Base-by-base conservation (phyloP, 306 rosid species). In the Parietaria judaica region DNA sequence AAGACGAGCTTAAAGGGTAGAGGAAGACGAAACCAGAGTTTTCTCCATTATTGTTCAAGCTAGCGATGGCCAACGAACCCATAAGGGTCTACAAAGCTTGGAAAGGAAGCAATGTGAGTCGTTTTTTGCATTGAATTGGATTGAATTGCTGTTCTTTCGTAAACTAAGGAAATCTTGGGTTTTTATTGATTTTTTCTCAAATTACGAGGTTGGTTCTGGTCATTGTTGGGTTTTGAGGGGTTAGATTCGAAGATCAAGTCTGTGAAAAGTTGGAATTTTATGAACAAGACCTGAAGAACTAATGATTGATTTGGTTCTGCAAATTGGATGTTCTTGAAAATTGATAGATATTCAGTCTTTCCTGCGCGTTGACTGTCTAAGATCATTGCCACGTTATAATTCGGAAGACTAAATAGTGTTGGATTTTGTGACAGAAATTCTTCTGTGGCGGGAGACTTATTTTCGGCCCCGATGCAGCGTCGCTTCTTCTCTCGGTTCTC, bases 51-150 rank as follows among this genome's bases (percentile, higher is more conserved):
- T 66, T 60, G 59, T 60, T 75, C 35, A n/a, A n/a, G n/a, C 14
- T 67, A 12, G 43, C 50, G 66, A 76, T 72, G 79, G 70, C 57
- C 58, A 65, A 77, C 49, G 43, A 70, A 64, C 74, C 80, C 70
- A 72, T 53, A 67, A 86, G 96, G 72, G 80, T 92, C 51, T 88
- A 92, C 73, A 83, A 86, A 86, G 94, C 77, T 56, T 92, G 99
- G 96, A 82, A 82, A 66, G 96, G 99, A 74, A 79, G 76, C 78
- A 92, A 92, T 66, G 99, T 92, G 72, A 80, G 95, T 80, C 68
- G 76, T 70, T 65, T 39, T 14, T 9, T 48, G 14, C 17, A 54
- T 4, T 56, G 39, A 52, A 53, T 51, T 67, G 67, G 44, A 69
- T 37, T 49, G 56, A 60, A 13, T 57, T 63, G 48, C 14, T 11